Evolutionary conservation across 148 eudicot genomes (phyloP), one percentile per base, ranked within the genome.

Genomic region (Chenopodium quinoa): DNA sequence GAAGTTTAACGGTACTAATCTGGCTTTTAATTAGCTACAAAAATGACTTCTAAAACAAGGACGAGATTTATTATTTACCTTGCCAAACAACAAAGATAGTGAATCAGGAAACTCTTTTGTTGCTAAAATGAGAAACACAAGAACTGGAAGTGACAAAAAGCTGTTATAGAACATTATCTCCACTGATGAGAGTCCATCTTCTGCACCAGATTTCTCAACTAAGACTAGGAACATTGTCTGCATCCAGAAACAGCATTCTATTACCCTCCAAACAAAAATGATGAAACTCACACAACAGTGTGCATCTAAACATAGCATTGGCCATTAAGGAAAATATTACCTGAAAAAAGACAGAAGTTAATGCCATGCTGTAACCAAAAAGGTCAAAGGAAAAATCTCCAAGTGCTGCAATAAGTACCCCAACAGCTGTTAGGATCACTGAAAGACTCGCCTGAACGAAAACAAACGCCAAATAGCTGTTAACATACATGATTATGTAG

Each of bases 141-240:
- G 93, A 86, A 93, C 90, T 14, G 99, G 99, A 77, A 93, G 80
- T 9, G 98, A 96, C 84, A 96, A 83, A 75, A 96, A 82, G 85
- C 99, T 93, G 84, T 96, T 96, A 69, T 96, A 96, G 77, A 96
- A 93, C 99, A 96, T 96, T 76, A 96, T 96, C 83, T 96, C 99
- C 76, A 93, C 79, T 54, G 99, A 96, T 23, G 98, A 90, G 87
- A 96, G 98, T 76, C 98, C 95, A 72, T 94, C 99, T 79, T 96
- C 99, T 27, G 94, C 99, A 71, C 99, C 99, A 70, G 99, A 93
- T 79, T 86, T 89, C 88, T 96, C 99, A 76, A 96, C 99, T 86
- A 96, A 87, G 58, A 96, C 95, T 66, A 94, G 94, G 87, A 94
- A 96, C 98, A 96, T 96, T 78, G 98, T 96, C 99, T 96, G 95